Evolutionary conservation across 129 eudicot species (phyloP), one percentile per base, ranked within the genome.

Genomic region (Artemisia argyi): DNA sequence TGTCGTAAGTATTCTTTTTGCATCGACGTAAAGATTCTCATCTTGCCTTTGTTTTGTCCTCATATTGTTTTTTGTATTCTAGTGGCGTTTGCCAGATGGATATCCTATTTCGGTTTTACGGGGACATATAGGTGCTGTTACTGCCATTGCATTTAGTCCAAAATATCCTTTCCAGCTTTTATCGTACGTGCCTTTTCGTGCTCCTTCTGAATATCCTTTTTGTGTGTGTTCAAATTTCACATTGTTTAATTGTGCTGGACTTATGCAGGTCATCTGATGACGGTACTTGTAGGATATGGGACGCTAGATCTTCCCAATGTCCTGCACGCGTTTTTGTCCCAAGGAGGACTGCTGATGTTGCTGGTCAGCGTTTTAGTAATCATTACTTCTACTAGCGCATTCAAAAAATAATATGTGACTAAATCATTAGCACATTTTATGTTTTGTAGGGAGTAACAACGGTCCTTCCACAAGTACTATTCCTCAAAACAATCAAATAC

Each of bases 1-100:
- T 58, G 96, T 95, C 85, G 99, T 95, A 85, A 91, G 99, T 75
- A 62, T 68, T 79, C 18, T 46, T 44, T 61, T 52, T 39, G 10
- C 53, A 78, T 58, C 50, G 17, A 50, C 11, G 42, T 44, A 22
- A 48, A 15, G 35, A 47, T 57, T 17, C 57, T 48, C 35, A 2
- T 70, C 56, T 46, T 16, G 7, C 50, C 18, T 11, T 59, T 19
- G 42, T 53, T 68, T 69, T 47, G 30, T n/a, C 62, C 66, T 68
- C 19, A 49, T 65, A 16, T 55, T 35, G 11, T 18, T 68, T 2
- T 60, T 10, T 78, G 53, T 81, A 73, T 54, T 65, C 66, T 85
- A 95, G 99, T 95, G 99, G 99, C 99, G 97, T 70, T 80, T 95
- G 89, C 96, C 99, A 75, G 97, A 95, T 80, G 99, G 99, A 48